Conservation (phyloP, 225 moss, liverwort and hornwort genomes). For the Pseudisothecium myosuroides region DNA sequence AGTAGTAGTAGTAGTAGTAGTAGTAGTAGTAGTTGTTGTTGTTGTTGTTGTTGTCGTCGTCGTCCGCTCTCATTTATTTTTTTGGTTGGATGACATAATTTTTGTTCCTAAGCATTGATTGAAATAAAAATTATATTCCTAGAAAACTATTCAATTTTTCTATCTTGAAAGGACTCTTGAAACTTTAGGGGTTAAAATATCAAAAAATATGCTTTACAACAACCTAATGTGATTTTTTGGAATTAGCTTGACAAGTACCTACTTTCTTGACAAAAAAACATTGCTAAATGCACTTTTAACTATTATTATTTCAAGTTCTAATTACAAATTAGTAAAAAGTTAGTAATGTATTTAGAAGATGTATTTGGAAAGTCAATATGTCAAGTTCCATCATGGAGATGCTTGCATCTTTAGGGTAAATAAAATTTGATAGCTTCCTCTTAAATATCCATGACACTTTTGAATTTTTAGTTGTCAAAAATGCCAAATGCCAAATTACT, state of each 20-base stretch:
- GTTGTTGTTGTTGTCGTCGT: neutral
- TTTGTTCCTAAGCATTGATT: rapidly evolving
- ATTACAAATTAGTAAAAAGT: neutral
- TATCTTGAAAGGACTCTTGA: neutral
- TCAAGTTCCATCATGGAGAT: rapidly evolving
- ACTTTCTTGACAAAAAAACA: neutral
- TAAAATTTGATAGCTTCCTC: neutral
- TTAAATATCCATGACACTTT: neutral
- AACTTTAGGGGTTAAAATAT: neutral
- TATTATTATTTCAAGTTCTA: neutral
- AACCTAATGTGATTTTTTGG: neutral
- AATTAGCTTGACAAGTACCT: rapidly evolving
- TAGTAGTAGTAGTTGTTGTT: no score
- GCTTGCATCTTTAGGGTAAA: rapidly evolving
- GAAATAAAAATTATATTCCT: neutral
- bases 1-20: no score
- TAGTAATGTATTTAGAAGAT: neutral
- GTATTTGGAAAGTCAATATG: neutral
- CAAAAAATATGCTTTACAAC: neutral
- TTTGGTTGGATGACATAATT: neutral
- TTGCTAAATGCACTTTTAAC: neutral
- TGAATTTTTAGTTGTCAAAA: neutral
- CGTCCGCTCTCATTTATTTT: neutral
- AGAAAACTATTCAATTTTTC: neutral
- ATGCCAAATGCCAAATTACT: neutral